phyloP scores from a whole-genome alignment of 2,329 filamentous ascomycete species.

The Claviceps maximensis region DNA sequence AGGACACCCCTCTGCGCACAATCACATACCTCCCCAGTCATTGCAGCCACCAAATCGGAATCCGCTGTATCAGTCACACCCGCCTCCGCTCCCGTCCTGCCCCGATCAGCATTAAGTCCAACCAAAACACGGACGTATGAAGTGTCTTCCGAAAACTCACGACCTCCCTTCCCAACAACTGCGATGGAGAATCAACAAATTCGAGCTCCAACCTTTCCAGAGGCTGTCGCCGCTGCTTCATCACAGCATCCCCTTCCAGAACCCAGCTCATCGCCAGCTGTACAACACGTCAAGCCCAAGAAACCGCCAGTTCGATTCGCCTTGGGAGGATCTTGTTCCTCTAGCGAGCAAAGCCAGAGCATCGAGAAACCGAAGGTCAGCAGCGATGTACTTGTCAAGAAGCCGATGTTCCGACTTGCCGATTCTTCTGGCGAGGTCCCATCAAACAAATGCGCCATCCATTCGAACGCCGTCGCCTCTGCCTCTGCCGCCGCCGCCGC shows the following conservation, averaged over 20 bases:
- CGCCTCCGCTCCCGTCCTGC: slow-evolving; percentile 21
- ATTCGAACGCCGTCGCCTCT: slow-evolving; percentile 16
- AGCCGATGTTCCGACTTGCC: slow-evolving; percentile 38
- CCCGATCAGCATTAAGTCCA: slow-evolving; percentile 31
- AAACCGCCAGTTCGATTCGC: slow-evolving; percentile 50
- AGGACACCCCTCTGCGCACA: slow-evolving; percentile 45
- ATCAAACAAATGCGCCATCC: slow-evolving; percentile 46
- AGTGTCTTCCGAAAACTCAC: slow-evolving; percentile 10
- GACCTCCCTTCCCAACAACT: slow-evolving; percentile 14
- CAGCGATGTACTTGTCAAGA: slow-evolving; percentile 18
- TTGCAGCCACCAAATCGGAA: slow-evolving; percentile 30
- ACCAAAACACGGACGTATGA: slow-evolving; percentile 14
- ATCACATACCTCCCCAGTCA: slow-evolving; percentile 15
- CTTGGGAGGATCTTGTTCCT: slow-evolving; percentile 72
- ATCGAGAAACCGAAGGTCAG: slow-evolving; percentile 25
- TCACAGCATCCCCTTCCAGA: slow-evolving; percentile 47
- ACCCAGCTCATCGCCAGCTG: slow-evolving; percentile 38
- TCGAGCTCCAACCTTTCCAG: slow-evolving; percentile 42
- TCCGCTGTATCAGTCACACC: slow-evolving; percentile 16
- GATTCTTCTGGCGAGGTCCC: slow-evolving; percentile 64
- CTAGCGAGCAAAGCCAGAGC: slow-evolving; percentile 40
- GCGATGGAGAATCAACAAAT: slow-evolving; percentile 45
- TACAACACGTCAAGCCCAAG: slow-evolving; percentile 57
- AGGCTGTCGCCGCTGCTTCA: slow-evolving; percentile 33
- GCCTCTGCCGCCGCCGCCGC: slow-evolving; percentile 10